Evolutionary conservation across 805 yeast species (phyloP).

Genomic region (Pachysolen tannophilus): DNA sequence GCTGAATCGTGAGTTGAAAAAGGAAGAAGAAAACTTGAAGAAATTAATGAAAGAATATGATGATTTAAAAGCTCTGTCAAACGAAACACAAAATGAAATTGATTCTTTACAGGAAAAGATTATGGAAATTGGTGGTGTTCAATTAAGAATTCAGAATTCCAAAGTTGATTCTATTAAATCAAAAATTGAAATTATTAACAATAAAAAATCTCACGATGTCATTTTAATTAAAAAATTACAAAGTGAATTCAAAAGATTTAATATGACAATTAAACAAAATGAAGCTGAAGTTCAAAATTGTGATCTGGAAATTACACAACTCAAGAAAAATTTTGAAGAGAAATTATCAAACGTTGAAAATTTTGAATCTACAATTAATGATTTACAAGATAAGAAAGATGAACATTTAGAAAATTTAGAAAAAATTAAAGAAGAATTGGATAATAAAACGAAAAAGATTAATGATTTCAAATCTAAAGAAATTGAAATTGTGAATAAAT

Average conservation of each 20-base stretch:
- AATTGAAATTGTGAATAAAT: constrained; percentile 54
- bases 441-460: constrained; percentile 32
- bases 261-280: constrained; percentile 37
- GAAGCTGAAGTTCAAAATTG: constrained; percentile 35
- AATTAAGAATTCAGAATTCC: constrained; percentile 68
- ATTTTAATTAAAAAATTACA: constrained; percentile 51
- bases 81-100: constrained; percentile 48
- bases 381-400: constrained; percentile 23
- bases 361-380: constrained; percentile 25
- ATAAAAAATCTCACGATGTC: constrained; percentile 49
- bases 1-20: constrained; percentile 11
- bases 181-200: constrained; percentile 50
- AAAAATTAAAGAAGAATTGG: constrained; percentile 30
- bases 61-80: constrained; percentile 44
- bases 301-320: constrained; percentile 25
- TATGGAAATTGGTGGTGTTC: constrained; percentile 88
- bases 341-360: constrained; percentile 19
- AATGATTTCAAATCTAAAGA: constrained; percentile 56
- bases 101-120: constrained; percentile 62
- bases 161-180: constrained; percentile 72
- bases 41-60: constrained; percentile 10
- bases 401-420: constrained; percentile 34
- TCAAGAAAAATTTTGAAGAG: constrained; percentile 21
- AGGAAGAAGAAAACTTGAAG: constrained; percentile 29
- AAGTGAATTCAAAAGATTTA: constrained; percentile 52